Evolutionary conservation across 169 alveolate genomes (phyloP), one percentile per base, ranked within the genome.

Genomic region (Plasmodium yoelii): DNA sequence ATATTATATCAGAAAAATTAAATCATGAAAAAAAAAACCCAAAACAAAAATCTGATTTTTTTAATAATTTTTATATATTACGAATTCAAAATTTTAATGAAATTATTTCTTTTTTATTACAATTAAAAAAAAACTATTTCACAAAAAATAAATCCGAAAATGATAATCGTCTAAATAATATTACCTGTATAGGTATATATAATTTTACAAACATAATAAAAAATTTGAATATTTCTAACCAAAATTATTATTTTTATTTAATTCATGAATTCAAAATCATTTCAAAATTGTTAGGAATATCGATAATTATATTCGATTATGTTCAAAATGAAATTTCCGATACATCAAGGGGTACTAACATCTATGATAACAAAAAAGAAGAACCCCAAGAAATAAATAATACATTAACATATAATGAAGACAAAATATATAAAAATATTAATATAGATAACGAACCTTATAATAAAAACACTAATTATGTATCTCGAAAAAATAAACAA

Each of bases 241-340:
- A 67, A 1, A 61, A 24, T 28, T 53, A 24, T 6, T 61, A 53
- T 15, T 82, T 82, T 71, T 82, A 82, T 24, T 34, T 82, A 59
- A 56, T 82, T 10, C 59, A 82, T 10, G 90, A 82, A 28, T 19
- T 82, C 39, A 82, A 61, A 56, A 22, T 53, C 0, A 5, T 82
- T 5, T 26, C 90, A 26, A 70, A 28, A 10, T 53, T 67, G 19
- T 65, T 67, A 5, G 42, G 24, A 24, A 56, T 82, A 13, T 28
- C 90, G 18, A 82, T 82, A n/a, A 15, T 82, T 12, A 67, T 82
- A 55, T 82, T 65, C 26, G 90, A 82, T 26, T 22, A 42, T 51
- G 73, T 63, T 19, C 67, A 53, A 26, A 34, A n/a, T 8, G 72
- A 44, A 77, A 34, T 34, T 34, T 34, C 42, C 0, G 15, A 15